Conservation (phyloP, 2,329 filamentous ascomycete genomes). For the Coniella lustricola region DNA sequence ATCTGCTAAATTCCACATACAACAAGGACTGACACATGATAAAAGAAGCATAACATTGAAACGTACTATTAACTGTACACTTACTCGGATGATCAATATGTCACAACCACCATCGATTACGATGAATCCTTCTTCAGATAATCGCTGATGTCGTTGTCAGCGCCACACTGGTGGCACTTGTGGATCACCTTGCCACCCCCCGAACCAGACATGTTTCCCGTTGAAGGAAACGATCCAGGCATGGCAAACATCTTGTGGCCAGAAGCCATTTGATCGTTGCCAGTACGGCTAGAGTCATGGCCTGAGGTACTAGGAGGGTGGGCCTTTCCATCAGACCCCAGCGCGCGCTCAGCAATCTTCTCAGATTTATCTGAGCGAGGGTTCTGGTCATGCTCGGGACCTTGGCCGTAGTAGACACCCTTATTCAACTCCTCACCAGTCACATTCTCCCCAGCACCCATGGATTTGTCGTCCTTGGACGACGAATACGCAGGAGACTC, state of each 20-base stretch:
- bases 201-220: slow-evolving; percentile 10
- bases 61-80: no score
- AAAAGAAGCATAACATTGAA: no score
- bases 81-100: no score
- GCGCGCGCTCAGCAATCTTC: slow-evolving; percentile 3
- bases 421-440: neutral
- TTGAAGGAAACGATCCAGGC: neutral
- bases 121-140: slow-evolving; percentile 18
- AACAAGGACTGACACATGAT: no score
- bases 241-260: slow-evolving; percentile 8
- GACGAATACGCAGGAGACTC: neutral
- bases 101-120: neutral
- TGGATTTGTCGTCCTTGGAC: neutral
- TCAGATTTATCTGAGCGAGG: slow-evolving; percentile 1
- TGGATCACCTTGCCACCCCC: slow-evolving; percentile 16
- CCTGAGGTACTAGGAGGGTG: neutral
- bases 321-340: slow-evolving; percentile 7
- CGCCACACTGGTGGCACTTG: slow-evolving; percentile 18
- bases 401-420: slow-evolving; percentile 9
- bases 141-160: slow-evolving; percentile 19
- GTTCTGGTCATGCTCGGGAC: slow-evolving; percentile 7
- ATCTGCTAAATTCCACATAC: no score
- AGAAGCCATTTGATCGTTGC: neutral
- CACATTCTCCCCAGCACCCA: neutral
- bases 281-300: neutral